Evolutionary conservation across 257 asterid species (phyloP).

Genomic region (Salvia hispanica): DNA sequence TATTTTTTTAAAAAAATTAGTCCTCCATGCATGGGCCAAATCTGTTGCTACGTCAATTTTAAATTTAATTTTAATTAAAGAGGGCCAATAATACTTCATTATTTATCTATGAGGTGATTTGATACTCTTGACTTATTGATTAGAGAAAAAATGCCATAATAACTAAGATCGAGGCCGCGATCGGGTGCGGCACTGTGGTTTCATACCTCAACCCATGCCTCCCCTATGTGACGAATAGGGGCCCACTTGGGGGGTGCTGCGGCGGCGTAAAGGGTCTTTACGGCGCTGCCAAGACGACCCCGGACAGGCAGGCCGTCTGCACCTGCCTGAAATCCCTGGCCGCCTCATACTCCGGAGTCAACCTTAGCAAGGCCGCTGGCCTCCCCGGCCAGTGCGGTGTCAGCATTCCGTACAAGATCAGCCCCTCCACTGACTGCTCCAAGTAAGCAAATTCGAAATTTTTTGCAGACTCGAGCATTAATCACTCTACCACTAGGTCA

Average conservation of each 20-base stretch:
- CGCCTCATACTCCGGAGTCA: slow-evolving; percentile 25
- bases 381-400: slow-evolving; percentile 45
- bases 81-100: too few relatives aligned
- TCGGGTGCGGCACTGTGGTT: slow-evolving; percentile 41
- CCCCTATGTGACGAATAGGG: slow-evolving; percentile 37
- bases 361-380: slow-evolving; percentile 36
- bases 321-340: slow-evolving; percentile 32
- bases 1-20: too few relatives aligned
- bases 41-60: too few relatives aligned
- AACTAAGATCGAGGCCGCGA: slow-evolving; percentile 28
- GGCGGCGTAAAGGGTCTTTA: slow-evolving; percentile 24
- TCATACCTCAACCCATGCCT: slow-evolving; percentile 36
- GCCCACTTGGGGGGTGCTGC: slow-evolving; percentile 33
- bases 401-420: slow-evolving; percentile 43
- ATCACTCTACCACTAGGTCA: too few relatives aligned
- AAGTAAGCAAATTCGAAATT: background rate
- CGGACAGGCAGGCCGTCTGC: slow-evolving; percentile 37
- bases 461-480: too few relatives aligned
- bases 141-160: too few relatives aligned
- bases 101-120: too few relatives aligned
- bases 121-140: too few relatives aligned
- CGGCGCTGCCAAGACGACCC: slow-evolving; percentile 19
- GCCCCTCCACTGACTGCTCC: slow-evolving; percentile 39
- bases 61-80: too few relatives aligned
- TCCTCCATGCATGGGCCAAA: too few relatives aligned